phyloP scores from a whole-genome alignment of 2,329 filamentous ascomycete genomes.

The Aspergillus uvarum region DNA sequence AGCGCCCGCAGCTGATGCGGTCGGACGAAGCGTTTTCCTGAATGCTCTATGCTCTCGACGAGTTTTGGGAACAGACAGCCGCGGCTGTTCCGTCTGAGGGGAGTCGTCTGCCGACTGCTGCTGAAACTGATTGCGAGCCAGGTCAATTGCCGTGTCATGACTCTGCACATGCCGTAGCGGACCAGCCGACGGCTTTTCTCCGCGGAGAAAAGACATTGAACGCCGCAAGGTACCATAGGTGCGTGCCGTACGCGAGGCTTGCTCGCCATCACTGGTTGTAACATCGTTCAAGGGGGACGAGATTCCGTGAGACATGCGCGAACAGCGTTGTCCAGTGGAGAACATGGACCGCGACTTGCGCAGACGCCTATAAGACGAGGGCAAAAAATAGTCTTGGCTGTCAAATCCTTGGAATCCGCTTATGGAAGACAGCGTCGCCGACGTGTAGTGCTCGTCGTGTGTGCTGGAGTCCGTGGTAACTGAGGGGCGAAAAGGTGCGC shows the following conservation, averaged over 20 bases:
- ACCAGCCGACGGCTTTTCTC: slow-evolving; percentile 23
- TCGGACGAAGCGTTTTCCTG: slow-evolving; percentile 37
- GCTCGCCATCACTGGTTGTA: slow-evolving; percentile 2
- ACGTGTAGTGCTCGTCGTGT: slow-evolving; percentile 9
- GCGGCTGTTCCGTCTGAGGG: slow-evolving; percentile 24
- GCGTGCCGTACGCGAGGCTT: slow-evolving; percentile 11
- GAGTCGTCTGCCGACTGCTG: slow-evolving; percentile 23
- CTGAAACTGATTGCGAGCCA: slow-evolving; percentile 43
- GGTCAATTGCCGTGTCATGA: slow-evolving; percentile 41
- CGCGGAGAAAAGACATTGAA: slow-evolving; percentile 46
- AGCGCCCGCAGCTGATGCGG: slow-evolving; percentile 24
- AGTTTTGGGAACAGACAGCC: slow-evolving; percentile 22
- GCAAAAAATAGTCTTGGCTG: slow-evolving; percentile 39
- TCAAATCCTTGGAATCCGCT: slow-evolving; percentile 36
- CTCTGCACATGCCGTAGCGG: slow-evolving; percentile 27
- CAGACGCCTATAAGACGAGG: slow-evolving; percentile 49
- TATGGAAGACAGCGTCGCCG: slow-evolving; percentile 28
- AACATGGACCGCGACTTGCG: slow-evolving; percentile 52
- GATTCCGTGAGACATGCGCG: slow-evolving; percentile 20
- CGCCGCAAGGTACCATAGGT: slow-evolving; percentile 33
- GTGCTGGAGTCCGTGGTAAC: neutral
- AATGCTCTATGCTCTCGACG: slow-evolving; percentile 37
- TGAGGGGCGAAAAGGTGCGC: slow-evolving; percentile 9
- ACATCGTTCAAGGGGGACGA: slow-evolving; percentile 12
- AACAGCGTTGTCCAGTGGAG: slow-evolving; percentile 36